Percentiles rank a stretch among this genome's conserved stretches.
phyloP scores from a whole-genome alignment of 495 filamentous ascomycete genomes.

The Diplogelasinospora grovesii region DNA sequence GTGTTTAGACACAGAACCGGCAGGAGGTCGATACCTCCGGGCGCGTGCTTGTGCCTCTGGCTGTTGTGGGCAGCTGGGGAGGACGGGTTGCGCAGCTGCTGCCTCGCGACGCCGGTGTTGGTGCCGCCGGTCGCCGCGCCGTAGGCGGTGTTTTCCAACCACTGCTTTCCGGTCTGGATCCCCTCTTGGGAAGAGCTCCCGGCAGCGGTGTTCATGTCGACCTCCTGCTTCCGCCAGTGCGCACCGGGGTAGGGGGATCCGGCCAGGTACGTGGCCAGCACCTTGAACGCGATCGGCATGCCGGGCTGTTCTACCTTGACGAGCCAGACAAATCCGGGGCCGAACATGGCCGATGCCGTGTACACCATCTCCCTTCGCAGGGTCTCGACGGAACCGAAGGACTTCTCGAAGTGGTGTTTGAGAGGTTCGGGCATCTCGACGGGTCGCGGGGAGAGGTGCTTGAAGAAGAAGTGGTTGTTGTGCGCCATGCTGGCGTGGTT shows the following conservation, averaged over 20 bases:
- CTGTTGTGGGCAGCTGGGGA: constrained; percentile 32
- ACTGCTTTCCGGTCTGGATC: constrained; percentile 25
- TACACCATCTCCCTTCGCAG: constrained; percentile 70
- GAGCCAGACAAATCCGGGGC: constrained; percentile 94
- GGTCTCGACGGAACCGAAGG: constrained; percentile 76
- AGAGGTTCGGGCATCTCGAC: constrained; percentile 28
- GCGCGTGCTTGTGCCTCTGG: constrained; percentile 36
- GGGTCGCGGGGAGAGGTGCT: constrained; percentile 39
- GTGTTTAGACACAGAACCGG: constrained; percentile 88
- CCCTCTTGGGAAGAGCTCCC: constrained; percentile 23
- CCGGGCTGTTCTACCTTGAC: constrained; percentile 43
- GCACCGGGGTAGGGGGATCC: constrained; percentile 81
- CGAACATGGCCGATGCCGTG: constrained; percentile 89
- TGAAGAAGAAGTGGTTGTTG: constrained; percentile 97
- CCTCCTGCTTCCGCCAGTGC: constrained; percentile 69
- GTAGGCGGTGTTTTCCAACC: constrained; percentile 34
- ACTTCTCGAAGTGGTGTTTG: constrained; percentile 40
- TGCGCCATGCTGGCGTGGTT: constrained; percentile 93
- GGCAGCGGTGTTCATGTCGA: constrained; percentile 69
- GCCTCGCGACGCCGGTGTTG: too few relatives aligned
- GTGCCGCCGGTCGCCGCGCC: too few relatives aligned
- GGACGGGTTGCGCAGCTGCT: too few relatives aligned
- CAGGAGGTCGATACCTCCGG: constrained; percentile 62
- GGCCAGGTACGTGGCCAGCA: constrained; percentile 85
- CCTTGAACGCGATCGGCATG: constrained; percentile 47